Percentiles rank a stretch among this genome's conserved stretches.
Conservation (phyloP, 768 basidiomycete genomes). For the Suillus discolor region DNA sequence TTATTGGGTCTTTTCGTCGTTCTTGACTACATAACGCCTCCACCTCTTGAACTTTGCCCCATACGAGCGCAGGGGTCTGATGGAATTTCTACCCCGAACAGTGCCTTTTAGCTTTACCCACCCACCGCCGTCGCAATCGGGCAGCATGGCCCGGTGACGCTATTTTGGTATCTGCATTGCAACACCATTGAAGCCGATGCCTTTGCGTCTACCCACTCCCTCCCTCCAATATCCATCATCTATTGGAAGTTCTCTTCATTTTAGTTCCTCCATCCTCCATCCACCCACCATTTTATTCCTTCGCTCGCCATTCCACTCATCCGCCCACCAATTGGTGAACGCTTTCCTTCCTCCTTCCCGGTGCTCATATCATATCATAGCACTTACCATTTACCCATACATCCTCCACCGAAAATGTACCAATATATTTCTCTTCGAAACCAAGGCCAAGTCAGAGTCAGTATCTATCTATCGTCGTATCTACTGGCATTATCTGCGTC, state of each 20-base stretch:
- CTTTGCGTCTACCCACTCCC: background rate
- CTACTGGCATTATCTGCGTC: background rate
- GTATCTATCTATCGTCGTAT: background rate
- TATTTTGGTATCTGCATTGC: background rate
- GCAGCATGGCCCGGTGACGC: background rate
- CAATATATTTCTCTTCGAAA: background rate
- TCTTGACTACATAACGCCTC: constrained; percentile 1
- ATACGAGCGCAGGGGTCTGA: background rate
- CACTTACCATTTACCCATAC: background rate
- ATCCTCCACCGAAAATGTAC: background rate
- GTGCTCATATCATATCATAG: background rate
- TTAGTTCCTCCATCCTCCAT: background rate
- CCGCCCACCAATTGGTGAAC: background rate
- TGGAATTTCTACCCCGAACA: background rate
- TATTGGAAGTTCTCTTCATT: background rate
- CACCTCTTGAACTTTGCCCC: background rate
- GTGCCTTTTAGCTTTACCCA: background rate
- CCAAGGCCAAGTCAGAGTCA: background rate
- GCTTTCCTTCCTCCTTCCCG: background rate
- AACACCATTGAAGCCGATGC: background rate
- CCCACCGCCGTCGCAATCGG: background rate
- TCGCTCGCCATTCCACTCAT: background rate
- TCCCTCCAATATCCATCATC: background rate
- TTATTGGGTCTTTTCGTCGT: constrained; percentile 4
- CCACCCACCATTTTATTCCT: background rate